Percentiles rank a stretch among this genome's conserved stretches.
Conservation (phyloP, 2,329 filamentous ascomycete species). For the Cyclaneusma minus region DNA sequence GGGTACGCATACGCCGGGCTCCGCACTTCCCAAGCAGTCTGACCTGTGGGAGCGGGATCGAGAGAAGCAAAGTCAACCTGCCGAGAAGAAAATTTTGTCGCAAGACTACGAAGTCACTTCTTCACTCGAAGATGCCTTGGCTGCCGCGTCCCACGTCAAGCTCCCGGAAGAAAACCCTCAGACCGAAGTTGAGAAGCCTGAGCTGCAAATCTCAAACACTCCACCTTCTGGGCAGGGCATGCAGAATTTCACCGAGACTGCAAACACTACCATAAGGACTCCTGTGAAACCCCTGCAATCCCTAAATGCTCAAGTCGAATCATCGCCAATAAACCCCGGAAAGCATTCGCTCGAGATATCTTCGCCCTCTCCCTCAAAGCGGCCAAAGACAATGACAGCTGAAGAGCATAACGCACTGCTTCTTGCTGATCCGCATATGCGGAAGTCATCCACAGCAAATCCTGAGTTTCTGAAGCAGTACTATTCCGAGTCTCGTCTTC, state of each 20-base stretch:
- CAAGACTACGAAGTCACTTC: slow-evolving; percentile 17
- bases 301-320: background rate
- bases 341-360: background rate
- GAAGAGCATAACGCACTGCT: slow-evolving; percentile 86
- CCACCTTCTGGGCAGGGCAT: too few species aligned
- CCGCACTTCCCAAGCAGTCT: background rate
- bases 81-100: slow-evolving; percentile 3
- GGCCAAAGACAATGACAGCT: slow-evolving; percentile 45
- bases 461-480: slow-evolving; percentile 89
- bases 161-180: background rate
- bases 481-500: slow-evolving; percentile 85
- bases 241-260: slow-evolving; percentile 2
- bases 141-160: slow-evolving; percentile 6
- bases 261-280: slow-evolving; percentile 2
- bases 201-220: background rate
- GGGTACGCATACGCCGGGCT: slow-evolving; percentile 5
- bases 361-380: background rate
- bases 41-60: slow-evolving; percentile 5
- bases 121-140: slow-evolving; percentile 18
- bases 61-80: slow-evolving; percentile 7
- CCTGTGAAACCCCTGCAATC: slow-evolving; percentile 5
- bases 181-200: background rate
- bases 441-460: slow-evolving; percentile 82
- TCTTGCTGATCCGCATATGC: slow-evolving; percentile 68
- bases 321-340: background rate